These are phyloP conservation scores for Tephrocybe sp. DNA, from an alignment of 768 basidiomycete genomes.

Conservation along the genomic window DNA sequence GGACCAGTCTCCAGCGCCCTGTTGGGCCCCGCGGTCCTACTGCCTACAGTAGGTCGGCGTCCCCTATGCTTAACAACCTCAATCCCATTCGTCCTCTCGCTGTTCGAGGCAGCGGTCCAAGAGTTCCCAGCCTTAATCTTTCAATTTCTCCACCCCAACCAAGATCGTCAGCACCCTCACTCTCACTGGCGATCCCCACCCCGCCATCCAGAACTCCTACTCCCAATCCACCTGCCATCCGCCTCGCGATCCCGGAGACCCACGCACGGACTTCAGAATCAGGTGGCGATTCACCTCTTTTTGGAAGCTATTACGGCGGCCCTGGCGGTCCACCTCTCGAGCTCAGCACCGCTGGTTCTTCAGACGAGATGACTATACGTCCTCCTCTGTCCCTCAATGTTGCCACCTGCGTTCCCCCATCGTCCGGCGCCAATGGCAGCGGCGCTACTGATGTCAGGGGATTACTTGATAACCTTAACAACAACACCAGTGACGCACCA, in stretches of 20 bases:
- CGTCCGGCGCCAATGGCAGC: slow-evolving; percentile 25
- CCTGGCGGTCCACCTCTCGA: slow-evolving; percentile 25
- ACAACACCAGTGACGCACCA: slow-evolving; percentile 32
- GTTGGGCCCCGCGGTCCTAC: slow-evolving; percentile 51
- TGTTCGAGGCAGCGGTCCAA: slow-evolving; percentile 25
- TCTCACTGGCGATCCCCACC: slow-evolving; percentile 28
- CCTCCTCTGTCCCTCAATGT: slow-evolving; percentile 26
- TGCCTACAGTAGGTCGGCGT: slow-evolving; percentile 45
- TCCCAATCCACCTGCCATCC: slow-evolving; percentile 29
- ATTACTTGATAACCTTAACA: slow-evolving; percentile 37
- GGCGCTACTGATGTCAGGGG: slow-evolving; percentile 38
- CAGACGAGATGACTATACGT: slow-evolving; percentile 45
- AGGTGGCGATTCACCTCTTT: slow-evolving; percentile 29
- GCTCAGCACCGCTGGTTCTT: slow-evolving; percentile 23
- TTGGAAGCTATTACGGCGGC: slow-evolving; percentile 45
- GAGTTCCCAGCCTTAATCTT: slow-evolving; percentile 13
- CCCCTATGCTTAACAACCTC: slow-evolving; percentile 24
- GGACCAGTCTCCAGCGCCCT: slow-evolving; percentile 35
- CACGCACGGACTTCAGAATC: slow-evolving; percentile 20
- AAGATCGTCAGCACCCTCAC: slow-evolving; percentile 30
- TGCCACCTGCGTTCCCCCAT: slow-evolving; percentile 28
- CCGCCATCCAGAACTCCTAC: slow-evolving; percentile 24
- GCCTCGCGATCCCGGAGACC: slow-evolving; percentile 27
- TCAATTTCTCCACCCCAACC: slow-evolving; percentile 19
- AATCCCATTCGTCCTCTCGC: slow-evolving; percentile 27